Evolutionary conservation across 805 yeast genomes (phyloP).

Genomic region (Wickerhamiella cacticola): DNA sequence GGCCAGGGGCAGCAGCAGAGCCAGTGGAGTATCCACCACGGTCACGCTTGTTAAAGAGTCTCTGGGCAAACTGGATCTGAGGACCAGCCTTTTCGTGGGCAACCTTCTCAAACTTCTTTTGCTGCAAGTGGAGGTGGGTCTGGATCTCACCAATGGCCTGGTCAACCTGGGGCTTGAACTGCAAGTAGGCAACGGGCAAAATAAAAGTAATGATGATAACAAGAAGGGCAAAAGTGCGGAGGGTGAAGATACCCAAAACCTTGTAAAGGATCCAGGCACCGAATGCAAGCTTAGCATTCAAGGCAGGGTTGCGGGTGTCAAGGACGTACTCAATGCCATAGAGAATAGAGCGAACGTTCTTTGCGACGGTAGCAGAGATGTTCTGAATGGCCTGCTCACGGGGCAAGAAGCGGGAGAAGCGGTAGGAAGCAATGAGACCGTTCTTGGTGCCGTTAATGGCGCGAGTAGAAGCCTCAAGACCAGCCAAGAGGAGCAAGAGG

Average conservation of each 20-base stretch:
- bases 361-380: constrained; percentile 32
- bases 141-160: constrained; percentile 27
- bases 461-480: constrained; percentile 67
- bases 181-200: constrained; percentile 59
- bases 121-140: constrained; percentile 23
- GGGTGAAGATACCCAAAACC: constrained; percentile 62
- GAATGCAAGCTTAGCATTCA: constrained; percentile 56
- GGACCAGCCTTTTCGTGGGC: constrained; percentile 28
- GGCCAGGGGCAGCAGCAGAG: constrained; percentile 19
- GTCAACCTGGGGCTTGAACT: constrained; percentile 68
- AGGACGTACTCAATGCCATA: constrained; percentile 33
- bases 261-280: constrained; percentile 60
- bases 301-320: constrained; percentile 28
- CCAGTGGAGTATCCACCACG: constrained; percentile 30
- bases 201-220: constrained; percentile 55
- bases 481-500: constrained; percentile 51
- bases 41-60: constrained; percentile 23
- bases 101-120: constrained; percentile 20
- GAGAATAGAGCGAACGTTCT: constrained; percentile 28
- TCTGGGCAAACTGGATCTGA: constrained; percentile 27
- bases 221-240: constrained; percentile 52
- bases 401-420: constrained; percentile 40
- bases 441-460: constrained; percentile 48
- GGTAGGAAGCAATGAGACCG: constrained; percentile 69
- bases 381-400: constrained; percentile 32